These are phyloP conservation scores for Fragilaria radians DNA, from an alignment of 108 stramenopile species.

Conservation along the genomic window DNA sequence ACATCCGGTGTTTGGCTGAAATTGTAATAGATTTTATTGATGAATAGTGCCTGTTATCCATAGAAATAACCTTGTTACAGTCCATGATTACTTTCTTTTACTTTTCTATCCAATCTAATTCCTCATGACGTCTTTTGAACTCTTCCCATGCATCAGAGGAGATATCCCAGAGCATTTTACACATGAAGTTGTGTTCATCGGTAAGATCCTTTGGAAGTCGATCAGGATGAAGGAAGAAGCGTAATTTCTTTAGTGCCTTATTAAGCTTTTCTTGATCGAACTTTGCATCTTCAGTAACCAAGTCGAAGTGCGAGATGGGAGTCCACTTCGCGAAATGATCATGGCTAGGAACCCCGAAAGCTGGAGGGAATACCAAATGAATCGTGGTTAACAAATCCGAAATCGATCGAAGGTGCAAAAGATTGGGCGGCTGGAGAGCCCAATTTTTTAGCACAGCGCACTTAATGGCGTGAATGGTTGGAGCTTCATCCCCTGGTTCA, in stretches of 20 bases:
- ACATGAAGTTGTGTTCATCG: slow-evolving; percentile 58
- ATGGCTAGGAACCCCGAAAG: slow-evolving; percentile 60
- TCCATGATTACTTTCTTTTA: no score
- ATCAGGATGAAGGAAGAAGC: slow-evolving; percentile 81
- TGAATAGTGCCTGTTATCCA: no score
- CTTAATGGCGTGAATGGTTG: slow-evolving; percentile 54
- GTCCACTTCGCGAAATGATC: slow-evolving; percentile 79
- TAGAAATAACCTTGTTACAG: no score
- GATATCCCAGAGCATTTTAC: slow-evolving; percentile 82
- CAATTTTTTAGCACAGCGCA: slow-evolving; percentile 65
- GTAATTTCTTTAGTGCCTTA: slow-evolving; percentile 71
- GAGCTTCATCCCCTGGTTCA: slow-evolving; percentile 27
- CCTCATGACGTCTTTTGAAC: slow-evolving; percentile 57
- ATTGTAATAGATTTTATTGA: slow-evolving; percentile 46
- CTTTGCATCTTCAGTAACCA: slow-evolving; percentile 36
- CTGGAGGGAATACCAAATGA: slow-evolving; percentile 77
- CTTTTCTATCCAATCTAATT: slow-evolving; percentile 14
- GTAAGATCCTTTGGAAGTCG: slow-evolving; percentile 71
- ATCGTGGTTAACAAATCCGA: slow-evolving; percentile 55
- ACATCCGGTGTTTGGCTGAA: slow-evolving; percentile 96
- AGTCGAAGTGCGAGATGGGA: slow-evolving; percentile 35
- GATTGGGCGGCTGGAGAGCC: slow-evolving; percentile 73
- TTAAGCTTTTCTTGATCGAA: slow-evolving; percentile 67
- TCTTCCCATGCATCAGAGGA: slow-evolving; percentile 76
- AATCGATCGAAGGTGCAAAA: slow-evolving; percentile 64